Evolutionary conservation across 2,329 filamentous ascomycete species (phyloP).

Genomic region (Didymella pinodella): DNA sequence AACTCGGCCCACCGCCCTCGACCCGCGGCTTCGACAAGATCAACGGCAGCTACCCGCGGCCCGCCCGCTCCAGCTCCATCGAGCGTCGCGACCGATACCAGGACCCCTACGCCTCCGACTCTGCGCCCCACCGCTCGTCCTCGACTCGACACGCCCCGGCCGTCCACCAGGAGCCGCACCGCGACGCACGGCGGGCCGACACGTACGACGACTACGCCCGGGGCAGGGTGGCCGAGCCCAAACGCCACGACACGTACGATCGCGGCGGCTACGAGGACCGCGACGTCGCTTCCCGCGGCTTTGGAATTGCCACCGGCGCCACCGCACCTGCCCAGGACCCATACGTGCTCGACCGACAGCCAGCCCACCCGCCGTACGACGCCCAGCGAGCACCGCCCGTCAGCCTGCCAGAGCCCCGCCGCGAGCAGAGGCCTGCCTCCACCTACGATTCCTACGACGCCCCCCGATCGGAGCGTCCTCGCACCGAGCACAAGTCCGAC

Average conservation of each 20-base stretch:
- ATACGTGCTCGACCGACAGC: constrained; percentile 51
- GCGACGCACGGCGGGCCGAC: constrained; percentile 50
- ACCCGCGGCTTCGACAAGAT: constrained; percentile 76
- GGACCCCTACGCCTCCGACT: constrained; percentile 50
- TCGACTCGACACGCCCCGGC: constrained; percentile 54
- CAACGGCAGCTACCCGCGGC: constrained; percentile 48
- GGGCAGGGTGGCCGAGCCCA: constrained; percentile 50
- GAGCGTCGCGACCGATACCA: constrained; percentile 47
- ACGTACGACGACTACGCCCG: constrained; percentile 55
- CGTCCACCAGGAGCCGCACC: constrained; percentile 58
- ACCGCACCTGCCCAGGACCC: constrained; percentile 36
- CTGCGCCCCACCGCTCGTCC: constrained; percentile 42
- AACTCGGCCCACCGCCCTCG: constrained; percentile 67
- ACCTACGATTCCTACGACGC: constrained; percentile 40
- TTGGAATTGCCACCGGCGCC: constrained; percentile 52
- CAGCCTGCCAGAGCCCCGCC: constrained; percentile 41
- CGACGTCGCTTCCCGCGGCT: constrained; percentile 57
- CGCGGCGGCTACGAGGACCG: constrained; percentile 49
- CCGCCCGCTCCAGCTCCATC: constrained; percentile 42
- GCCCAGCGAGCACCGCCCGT: constrained; percentile 18
- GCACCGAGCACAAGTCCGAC: constrained; percentile 37
- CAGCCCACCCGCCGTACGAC: constrained; percentile 36
- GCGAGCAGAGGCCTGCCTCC: constrained; percentile 15
- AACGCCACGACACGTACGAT: constrained; percentile 45
- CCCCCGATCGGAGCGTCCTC: constrained; percentile 30